Percentiles rank a stretch among this genome's conserved stretches.
Evolutionary conservation across 345 rosid genomes (phyloP).

Genomic region (Eucalyptus tenuipes): DNA sequence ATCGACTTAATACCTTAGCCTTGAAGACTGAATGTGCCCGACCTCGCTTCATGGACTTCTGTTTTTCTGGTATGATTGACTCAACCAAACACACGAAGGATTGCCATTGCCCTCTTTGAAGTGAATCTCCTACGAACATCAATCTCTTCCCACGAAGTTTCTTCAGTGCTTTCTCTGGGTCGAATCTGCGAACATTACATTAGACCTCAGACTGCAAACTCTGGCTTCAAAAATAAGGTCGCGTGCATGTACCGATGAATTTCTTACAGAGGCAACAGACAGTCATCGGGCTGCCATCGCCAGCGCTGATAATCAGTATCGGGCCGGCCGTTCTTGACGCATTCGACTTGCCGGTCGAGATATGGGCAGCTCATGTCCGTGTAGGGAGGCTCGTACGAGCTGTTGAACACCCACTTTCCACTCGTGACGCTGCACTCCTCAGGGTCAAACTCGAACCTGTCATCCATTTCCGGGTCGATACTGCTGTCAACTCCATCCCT

Average conservation of each 20-base stretch:
- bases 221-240: background rate
- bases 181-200: constrained; percentile 34
- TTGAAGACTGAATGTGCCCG: constrained; percentile 40
- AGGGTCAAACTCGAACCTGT: constrained; percentile 76
- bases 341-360: constrained; percentile 65
- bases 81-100: constrained; percentile 83
- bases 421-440: constrained; percentile 67
- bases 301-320: constrained; percentile 67
- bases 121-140: constrained; percentile 77
- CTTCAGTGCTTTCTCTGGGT: constrained; percentile 44
- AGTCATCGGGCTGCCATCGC: constrained; percentile 97
- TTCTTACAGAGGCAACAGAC: constrained; percentile 58
- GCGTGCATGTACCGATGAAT: background rate
- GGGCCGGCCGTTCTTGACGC: constrained; percentile 52
- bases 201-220: background rate
- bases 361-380: constrained; percentile 75
- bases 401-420: constrained; percentile 80
- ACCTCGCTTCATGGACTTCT: constrained; percentile 48
- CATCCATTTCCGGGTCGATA: constrained; percentile 37
- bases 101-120: constrained; percentile 87
- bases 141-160: constrained; percentile 68
- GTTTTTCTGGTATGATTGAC: constrained; percentile 40
- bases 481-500: constrained; percentile 7
- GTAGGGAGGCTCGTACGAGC: constrained; percentile 51
- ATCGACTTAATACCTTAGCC: constrained; percentile 38